Percentiles rank a stretch among this genome's conserved stretches.
These are phyloP conservation scores for Fonsecaea nubica DNA, from an alignment of 2,329 filamentous ascomycete genomes.

Conservation along the genomic window DNA sequence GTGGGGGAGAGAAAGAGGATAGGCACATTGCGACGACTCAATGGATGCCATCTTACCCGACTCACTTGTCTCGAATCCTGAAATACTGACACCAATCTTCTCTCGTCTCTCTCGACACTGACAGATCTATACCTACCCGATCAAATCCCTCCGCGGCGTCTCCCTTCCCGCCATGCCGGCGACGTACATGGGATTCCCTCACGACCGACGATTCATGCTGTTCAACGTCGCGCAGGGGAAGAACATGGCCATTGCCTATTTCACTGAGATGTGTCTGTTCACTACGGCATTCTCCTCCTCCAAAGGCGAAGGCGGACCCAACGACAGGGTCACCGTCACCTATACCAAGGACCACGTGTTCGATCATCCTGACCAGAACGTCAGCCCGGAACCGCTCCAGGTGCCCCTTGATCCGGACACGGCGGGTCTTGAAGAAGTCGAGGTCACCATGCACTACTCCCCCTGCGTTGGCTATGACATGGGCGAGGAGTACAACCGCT, in stretches of 20 bases:
- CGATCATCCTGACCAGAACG: constrained; percentile 32
- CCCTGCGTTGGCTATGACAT: constrained; percentile 67
- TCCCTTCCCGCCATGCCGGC: constrained; percentile 61
- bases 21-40: neutral
- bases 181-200: constrained; percentile 65
- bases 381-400: constrained; percentile 51
- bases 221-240: constrained; percentile 57
- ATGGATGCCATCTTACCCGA: neutral
- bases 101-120: neutral
- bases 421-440: constrained; percentile 54
- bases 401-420: constrained; percentile 65
- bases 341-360: constrained; percentile 37
- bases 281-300: constrained; percentile 50
- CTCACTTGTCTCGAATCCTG: neutral
- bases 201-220: constrained; percentile 76
- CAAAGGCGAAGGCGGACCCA: constrained; percentile 35
- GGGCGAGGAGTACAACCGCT: constrained; percentile 64
- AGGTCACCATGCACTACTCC: constrained; percentile 67
- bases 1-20: neutral
- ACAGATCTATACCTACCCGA: constrained; percentile 74
- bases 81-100: neutral
- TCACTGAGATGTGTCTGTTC: constrained; percentile 70
- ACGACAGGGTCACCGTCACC: constrained; percentile 39
- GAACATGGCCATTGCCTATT: constrained; percentile 66
- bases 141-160: constrained; percentile 73